Conservation (phyloP, 2,329 filamentous ascomycete genomes). For the Tolypocladium ophioglossoides region DNA sequence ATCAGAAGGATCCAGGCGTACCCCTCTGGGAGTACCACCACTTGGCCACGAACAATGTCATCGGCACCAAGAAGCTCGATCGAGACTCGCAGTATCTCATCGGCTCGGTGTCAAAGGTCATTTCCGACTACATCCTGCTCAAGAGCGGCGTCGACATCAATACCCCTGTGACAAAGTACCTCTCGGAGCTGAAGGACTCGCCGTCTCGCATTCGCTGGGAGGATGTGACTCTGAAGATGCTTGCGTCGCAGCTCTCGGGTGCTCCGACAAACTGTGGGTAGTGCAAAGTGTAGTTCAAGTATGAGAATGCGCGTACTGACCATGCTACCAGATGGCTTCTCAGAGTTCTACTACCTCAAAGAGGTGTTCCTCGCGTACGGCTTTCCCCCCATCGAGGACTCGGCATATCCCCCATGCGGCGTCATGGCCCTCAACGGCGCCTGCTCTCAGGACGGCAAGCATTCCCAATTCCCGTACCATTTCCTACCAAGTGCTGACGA, state of each 20-base stretch:
- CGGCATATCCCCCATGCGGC: slow-evolving; percentile 25
- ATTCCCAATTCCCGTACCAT: background rate
- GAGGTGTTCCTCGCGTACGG: slow-evolving; percentile 22
- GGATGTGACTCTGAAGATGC: slow-evolving; percentile 24
- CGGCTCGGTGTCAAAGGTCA: slow-evolving; percentile 27
- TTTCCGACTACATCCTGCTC: slow-evolving; percentile 26
- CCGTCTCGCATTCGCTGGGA: slow-evolving; percentile 21
- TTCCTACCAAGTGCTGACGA: background rate
- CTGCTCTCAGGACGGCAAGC: slow-evolving; percentile 22
- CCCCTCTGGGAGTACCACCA: slow-evolving; percentile 33
- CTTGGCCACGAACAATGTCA: slow-evolving; percentile 19
- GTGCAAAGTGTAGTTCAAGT: too few relatives aligned
- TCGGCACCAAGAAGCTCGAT: slow-evolving; percentile 20
- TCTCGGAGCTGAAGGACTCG: slow-evolving; percentile 18
- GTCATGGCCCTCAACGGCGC: slow-evolving; percentile 21
- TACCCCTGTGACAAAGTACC: slow-evolving; percentile 19
- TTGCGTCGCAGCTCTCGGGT: slow-evolving; percentile 26
- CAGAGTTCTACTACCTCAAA: slow-evolving; percentile 26
- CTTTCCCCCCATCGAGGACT: slow-evolving; percentile 22
- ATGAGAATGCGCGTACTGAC: too few relatives aligned
- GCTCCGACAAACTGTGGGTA: slow-evolving; percentile 24
- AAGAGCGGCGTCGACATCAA: slow-evolving; percentile 23
- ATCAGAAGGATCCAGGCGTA: slow-evolving; percentile 12
- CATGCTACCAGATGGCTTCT: slow-evolving; percentile 16
- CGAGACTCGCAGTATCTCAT: slow-evolving; percentile 30